These are phyloP conservation scores for Meripilus lineatus DNA, from an alignment of 1,284 basidiomycete genomes.

Conservation along the genomic window DNA sequence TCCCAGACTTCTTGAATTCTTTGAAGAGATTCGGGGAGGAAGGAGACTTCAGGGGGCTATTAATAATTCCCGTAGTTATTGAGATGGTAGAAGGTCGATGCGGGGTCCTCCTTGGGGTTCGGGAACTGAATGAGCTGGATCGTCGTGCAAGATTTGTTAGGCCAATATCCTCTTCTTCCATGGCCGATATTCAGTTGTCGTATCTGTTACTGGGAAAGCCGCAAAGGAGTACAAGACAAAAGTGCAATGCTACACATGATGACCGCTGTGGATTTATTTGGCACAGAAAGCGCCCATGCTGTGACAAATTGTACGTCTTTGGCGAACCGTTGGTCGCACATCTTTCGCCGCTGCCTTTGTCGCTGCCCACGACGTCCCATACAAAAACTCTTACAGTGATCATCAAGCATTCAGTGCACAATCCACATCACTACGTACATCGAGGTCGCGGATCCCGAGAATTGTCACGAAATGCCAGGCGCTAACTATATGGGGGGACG, in stretches of 20 bases:
- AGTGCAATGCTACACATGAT: neutral
- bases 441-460: neutral
- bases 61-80: conserved; percentile 6
- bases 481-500: conserved; percentile 63
- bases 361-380: too few relatives aligned
- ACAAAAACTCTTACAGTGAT: too few relatives aligned
- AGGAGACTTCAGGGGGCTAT: conserved; percentile 22
- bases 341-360: neutral
- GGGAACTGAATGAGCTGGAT: conserved; percentile 10
- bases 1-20: conserved; percentile 13
- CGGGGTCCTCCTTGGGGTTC: conserved; percentile 9
- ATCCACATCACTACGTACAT: neutral
- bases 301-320: neutral
- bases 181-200: conserved; percentile 5
- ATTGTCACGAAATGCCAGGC: conserved; percentile 34
- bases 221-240: neutral
- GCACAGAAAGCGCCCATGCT: conserved; percentile 1
- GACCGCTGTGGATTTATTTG: neutral
- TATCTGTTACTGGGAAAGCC: conserved; percentile 2
- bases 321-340: neutral
- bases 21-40: conserved; percentile 27
- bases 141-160: conserved; percentile 20
- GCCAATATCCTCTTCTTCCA: conserved; percentile 29
- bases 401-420: too few relatives aligned
- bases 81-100: conserved; percentile 12